Conservation (phyloP, 345 rosid species). For the Sonneratia alba region DNA sequence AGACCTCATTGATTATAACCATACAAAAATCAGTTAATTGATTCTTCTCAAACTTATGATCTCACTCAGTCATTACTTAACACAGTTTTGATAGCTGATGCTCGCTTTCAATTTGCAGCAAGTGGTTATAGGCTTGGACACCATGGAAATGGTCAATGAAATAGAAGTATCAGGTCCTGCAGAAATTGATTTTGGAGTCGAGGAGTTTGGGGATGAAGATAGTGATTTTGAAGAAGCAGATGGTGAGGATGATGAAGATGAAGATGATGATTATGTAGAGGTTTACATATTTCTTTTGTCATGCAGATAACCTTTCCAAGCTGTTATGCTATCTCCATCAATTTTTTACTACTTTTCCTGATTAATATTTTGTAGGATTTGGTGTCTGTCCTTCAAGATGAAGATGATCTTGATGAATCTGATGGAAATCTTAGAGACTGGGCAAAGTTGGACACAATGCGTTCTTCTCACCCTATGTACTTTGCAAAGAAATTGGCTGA, state of each 20-base stretch:
- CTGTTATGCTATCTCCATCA: not conserved
- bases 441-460: conserved; percentile 88
- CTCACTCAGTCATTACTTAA: not conserved
- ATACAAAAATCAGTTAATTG: too few species aligned
- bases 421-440: conserved; percentile 72
- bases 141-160: conserved; percentile 63
- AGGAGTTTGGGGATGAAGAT: conserved; percentile 56
- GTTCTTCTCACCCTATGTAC: conserved; percentile 84
- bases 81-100: conserved; percentile 3
- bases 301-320: not conserved
- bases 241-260: conserved; percentile 20
- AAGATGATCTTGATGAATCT: conserved; percentile 41
- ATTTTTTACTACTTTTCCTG: not conserved
- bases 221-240: conserved; percentile 45
- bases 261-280: conserved; percentile 38
- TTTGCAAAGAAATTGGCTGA: conserved; percentile 74
- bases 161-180: conserved; percentile 58
- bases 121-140: conserved; percentile 79
- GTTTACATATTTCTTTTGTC: conserved; percentile 20
- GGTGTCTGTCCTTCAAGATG: conserved; percentile 61
- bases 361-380: conserved; percentile 47
- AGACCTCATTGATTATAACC: too few species aligned
- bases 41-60: not conserved
- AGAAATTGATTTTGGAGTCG: conserved; percentile 60
- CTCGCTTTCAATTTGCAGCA: conserved; percentile 48